Evolutionary conservation across 345 rosid species (phyloP).

Genomic region (Gossypioides kirkii): DNA sequence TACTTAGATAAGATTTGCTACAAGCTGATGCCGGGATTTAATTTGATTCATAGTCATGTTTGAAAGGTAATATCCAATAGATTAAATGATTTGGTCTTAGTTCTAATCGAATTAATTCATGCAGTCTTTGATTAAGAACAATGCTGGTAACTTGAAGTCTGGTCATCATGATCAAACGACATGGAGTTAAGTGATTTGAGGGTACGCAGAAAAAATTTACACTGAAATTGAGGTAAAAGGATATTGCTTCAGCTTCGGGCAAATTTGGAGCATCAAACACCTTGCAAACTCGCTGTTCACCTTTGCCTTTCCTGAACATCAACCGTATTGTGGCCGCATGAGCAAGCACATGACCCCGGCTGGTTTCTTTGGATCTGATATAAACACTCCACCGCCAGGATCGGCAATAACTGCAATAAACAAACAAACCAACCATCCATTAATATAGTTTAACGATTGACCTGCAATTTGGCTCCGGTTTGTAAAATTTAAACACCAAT

Average conservation of each 20-base stretch:
- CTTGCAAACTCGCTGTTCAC: slow-evolving; percentile 81
- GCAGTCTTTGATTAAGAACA: no score
- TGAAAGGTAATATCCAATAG: no score
- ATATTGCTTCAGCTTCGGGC: slow-evolving; percentile 84
- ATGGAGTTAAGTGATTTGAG: background rate
- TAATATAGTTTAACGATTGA: no score
- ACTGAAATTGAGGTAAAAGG: slow-evolving; percentile 25
- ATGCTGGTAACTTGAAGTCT: no score
- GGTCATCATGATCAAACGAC: background rate
- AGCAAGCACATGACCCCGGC: slow-evolving; percentile 91
- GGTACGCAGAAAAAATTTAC: background rate
- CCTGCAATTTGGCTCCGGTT: no score
- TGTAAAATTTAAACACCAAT: background rate
- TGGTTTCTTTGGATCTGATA: slow-evolving; percentile 88
- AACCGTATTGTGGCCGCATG: slow-evolving; percentile 82
- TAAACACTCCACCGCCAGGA: slow-evolving; percentile 84
- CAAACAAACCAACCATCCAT: no score
- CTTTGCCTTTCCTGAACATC: slow-evolving; percentile 93
- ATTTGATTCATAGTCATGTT: no score
- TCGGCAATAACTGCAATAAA: slow-evolving; percentile 63
- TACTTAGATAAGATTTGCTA: background rate
- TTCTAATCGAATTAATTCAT: no score
- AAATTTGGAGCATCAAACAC: slow-evolving; percentile 84
- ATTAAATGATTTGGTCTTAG: no score
- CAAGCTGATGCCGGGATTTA: background rate